Evolutionary conservation across 306 rosid genomes (phyloP).

Genomic region (Ammopiptanthus mongolicus): DNA sequence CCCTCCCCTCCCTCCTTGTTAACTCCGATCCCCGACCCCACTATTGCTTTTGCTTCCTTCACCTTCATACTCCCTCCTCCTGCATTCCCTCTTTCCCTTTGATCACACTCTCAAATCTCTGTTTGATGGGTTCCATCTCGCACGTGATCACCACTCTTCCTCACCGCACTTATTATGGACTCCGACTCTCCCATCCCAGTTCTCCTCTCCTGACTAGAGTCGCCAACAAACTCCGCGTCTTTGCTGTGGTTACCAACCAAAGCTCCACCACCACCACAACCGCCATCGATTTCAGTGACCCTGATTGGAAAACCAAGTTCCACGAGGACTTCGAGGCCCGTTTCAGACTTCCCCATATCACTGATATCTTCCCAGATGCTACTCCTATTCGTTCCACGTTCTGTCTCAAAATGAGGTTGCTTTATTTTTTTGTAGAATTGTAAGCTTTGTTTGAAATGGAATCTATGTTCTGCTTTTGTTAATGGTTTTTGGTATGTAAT

Average conservation of each 20-base stretch:
- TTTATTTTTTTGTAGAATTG: too few species aligned
- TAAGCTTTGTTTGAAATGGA: not conserved
- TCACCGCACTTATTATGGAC: constrained; percentile 12
- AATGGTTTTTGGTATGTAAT: not conserved
- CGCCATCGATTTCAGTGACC: constrained; percentile 65
- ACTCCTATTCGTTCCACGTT: constrained; percentile 86
- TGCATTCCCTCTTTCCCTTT: too few species aligned
- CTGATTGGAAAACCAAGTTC: constrained; percentile 83
- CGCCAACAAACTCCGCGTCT: constrained; percentile 16
- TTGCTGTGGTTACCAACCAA: constrained; percentile 19
- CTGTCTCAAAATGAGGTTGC: constrained; percentile 90
- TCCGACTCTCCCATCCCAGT: constrained; percentile 7
- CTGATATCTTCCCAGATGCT: constrained; percentile 58
- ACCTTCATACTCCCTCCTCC: too few species aligned
- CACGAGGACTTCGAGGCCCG: constrained; percentile 67
- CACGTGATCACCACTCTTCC: constrained; percentile 43
- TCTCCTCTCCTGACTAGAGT: not conserved
- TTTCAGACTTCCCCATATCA: constrained; percentile 77
- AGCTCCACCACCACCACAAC: not conserved
- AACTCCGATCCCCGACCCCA: too few species aligned
- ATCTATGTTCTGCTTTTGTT: not conserved
- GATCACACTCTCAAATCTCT: not conserved
- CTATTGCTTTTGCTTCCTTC: too few species aligned
- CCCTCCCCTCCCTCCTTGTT: too few species aligned
- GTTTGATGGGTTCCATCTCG: constrained; percentile 56